Base-by-base conservation (phyloP, 768 basidiomycete genomes). In the Trametes maxima region DNA sequence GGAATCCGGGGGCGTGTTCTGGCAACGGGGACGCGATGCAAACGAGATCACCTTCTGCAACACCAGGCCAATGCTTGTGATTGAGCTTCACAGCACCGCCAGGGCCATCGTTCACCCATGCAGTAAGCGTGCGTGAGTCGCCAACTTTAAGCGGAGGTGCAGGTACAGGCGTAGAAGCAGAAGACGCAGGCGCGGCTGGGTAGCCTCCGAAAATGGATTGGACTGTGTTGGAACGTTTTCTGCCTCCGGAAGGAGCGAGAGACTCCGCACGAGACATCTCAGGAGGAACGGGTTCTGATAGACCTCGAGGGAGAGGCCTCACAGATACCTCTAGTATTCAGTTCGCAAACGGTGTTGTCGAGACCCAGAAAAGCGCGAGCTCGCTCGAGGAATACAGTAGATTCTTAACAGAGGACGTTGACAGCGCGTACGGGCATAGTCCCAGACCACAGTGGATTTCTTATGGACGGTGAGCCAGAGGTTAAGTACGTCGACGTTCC, bases 21-120 rank as follows among this genome's bases (percentile, higher is more conserved):
- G 24, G 80, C 70, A 49, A 76, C 54, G 76, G 75, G 47, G 75
- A 63, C 22, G 75, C 70, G 13, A 92, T 82, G 55, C 83, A 80
- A 43, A 94, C 68, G 69, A 91, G 75, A 67, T 94, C 92, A 8
- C 90, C 92, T 65, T 89, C 88, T 46, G 79, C 76, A 35, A 92
- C 87, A 2, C 92, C 92, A 6, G 89, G 89, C 88, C 89, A 92
- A 71, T 79, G 84, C 12, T 84, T 77, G 45, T 87, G 87, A 65
- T 93, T 92, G 71, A 94, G 80, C 17, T 85, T 77, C 56, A 91
- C 85, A 17, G 74, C 74, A 70, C 0, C 83, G 80, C 54, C 88
- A 85, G 68, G 79, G 67, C 58, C 57, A 14, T 90, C 88, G 68
- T 90, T 87, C 3, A 92, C 89, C 90, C 91, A 92, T 13, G 81